These are phyloP conservation scores for Leccinum subspadiceum DNA, from an alignment of 1,284 basidiomycete genomes.

Conservation along the genomic window DNA sequence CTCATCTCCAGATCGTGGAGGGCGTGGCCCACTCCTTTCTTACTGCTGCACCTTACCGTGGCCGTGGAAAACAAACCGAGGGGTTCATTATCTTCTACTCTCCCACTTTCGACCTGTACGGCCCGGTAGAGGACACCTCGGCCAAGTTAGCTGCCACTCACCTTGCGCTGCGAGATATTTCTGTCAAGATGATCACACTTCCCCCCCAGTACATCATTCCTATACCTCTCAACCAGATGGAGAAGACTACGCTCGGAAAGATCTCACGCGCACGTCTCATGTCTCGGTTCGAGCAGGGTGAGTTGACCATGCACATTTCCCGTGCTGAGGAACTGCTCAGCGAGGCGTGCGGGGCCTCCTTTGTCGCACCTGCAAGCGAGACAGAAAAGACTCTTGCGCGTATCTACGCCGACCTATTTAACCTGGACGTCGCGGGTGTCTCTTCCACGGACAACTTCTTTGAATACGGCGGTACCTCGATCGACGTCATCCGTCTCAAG, in stretches of 20 bases:
- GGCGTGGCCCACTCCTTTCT: slow-evolving; percentile 36
- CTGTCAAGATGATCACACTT: slow-evolving; percentile 27
- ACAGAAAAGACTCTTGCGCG: slow-evolving; percentile 20
- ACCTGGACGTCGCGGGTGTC: slow-evolving; percentile 16
- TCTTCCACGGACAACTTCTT: slow-evolving; percentile 29
- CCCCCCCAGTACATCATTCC: slow-evolving; percentile 24
- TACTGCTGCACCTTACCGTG: slow-evolving; percentile 29
- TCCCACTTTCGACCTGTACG: slow-evolving; percentile 22
- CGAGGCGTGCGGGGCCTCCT: slow-evolving; percentile 16
- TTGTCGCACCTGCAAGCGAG: slow-evolving; percentile 18
- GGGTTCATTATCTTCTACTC: slow-evolving; percentile 28
- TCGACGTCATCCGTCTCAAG: slow-evolving; percentile 32
- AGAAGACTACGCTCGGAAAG: slow-evolving; percentile 29
- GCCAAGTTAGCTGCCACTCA: slow-evolving; percentile 17
- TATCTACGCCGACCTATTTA: slow-evolving; percentile 27
- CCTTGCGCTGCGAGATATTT: slow-evolving; percentile 20
- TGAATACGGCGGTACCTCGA: slow-evolving; percentile 30
- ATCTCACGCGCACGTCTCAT: slow-evolving; percentile 24
- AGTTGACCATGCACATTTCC: slow-evolving; percentile 16
- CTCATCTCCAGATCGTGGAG: slow-evolving; percentile 37
- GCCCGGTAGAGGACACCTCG: slow-evolving; percentile 13
- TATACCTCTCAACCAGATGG: slow-evolving; percentile 24
- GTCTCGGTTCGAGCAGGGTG: slow-evolving; percentile 22
- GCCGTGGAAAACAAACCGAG: slow-evolving; percentile 26
- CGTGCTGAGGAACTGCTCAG: slow-evolving; percentile 22